A percentile compares a stretch with the other conserved stretches of the same genome.
These are phyloP conservation scores for Botrytis galanthina DNA, from an alignment of 2,329 filamentous ascomycete species.

Conservation along the genomic window DNA sequence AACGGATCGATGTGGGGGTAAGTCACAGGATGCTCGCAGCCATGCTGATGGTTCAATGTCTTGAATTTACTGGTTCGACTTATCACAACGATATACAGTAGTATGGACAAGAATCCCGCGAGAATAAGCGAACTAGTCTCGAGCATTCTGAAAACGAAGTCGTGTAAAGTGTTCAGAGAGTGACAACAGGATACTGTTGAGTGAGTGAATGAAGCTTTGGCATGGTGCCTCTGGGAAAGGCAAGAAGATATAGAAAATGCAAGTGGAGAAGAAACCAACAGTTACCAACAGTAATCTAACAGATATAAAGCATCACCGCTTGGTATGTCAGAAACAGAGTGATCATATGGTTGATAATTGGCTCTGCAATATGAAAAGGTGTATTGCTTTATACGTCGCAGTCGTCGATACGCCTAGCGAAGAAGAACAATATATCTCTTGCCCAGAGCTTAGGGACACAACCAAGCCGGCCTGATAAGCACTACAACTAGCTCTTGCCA, in stretches of 20 bases:
- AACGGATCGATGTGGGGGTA: constrained; percentile 16
- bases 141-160: background rate
- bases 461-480: background rate
- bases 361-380: background rate
- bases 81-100: background rate
- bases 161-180: too few species aligned
- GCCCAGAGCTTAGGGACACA: background rate
- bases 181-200: background rate
- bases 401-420: background rate
- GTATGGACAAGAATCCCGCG: background rate
- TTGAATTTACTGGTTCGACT: background rate
- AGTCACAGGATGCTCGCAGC: background rate
- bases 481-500: background rate
- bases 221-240: background rate
- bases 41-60: background rate
- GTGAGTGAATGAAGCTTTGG: background rate
- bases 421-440: background rate
- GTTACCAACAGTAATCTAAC: background rate
- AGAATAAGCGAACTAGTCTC: background rate
- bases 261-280: background rate
- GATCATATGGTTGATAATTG: background rate
- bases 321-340: background rate
- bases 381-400: background rate
- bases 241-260: background rate
- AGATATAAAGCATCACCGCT: background rate